A percentile compares a stretch with the other conserved stretches of the same genome.
Conservation (phyloP, 345 rosid species). For the Brassica cretica region DNA sequence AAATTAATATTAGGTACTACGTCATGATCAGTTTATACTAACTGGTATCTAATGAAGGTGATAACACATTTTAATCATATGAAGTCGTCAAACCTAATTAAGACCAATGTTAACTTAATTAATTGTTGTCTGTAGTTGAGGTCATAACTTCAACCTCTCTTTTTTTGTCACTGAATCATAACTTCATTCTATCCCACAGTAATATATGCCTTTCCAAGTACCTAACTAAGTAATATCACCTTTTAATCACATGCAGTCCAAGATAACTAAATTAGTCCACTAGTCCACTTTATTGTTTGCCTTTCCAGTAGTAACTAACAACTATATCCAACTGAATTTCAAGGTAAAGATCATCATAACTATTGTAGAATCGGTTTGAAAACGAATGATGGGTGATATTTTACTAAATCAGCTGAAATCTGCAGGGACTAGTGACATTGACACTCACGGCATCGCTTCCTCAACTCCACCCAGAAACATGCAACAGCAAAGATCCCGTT, state of each 20-base stretch:
- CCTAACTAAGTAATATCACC: conserved; percentile 19
- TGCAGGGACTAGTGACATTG: conserved; percentile 70
- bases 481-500: conserved; percentile 37
- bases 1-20: conserved; percentile 3
- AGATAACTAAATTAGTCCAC: background rate
- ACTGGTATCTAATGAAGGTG: conserved; percentile 15
- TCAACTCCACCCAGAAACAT: conserved; percentile 61
- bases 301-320: background rate
- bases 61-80: conserved; percentile 3
- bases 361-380: background rate
- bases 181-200: background rate
- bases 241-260: conserved; percentile 16
- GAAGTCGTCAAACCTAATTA: conserved; percentile 12
- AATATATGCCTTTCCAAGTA: background rate
- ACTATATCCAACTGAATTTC: background rate
- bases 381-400: conserved; percentile 13
- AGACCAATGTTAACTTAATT: conserved; percentile 2
- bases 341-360: background rate
- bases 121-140: background rate
- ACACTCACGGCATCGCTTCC: conserved; percentile 78
- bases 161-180: no score
- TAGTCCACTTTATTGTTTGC: background rate
- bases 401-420: conserved; percentile 29
- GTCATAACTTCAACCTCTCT: background rate
- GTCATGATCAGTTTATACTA: conserved; percentile 19